Evolutionary conservation across 2,329 filamentous ascomycete genomes (phyloP).

Genomic region (Fusarium anguioides): DNA sequence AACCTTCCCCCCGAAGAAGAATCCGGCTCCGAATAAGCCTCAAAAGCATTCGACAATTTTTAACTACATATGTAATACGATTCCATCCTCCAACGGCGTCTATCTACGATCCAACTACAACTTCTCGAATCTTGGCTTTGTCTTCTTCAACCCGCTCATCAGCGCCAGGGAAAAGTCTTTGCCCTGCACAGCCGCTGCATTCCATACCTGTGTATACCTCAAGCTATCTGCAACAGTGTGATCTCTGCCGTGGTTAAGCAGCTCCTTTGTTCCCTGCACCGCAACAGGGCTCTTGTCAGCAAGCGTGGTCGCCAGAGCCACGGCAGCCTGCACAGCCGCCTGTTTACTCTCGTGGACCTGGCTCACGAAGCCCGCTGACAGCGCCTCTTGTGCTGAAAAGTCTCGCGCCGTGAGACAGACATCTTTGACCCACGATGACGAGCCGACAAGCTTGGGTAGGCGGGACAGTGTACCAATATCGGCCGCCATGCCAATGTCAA

Average conservation of each 20-base stretch:
- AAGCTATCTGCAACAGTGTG: constrained; percentile 81
- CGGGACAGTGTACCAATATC: constrained; percentile 81
- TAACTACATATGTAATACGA: background rate
- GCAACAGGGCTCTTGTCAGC: constrained; percentile 88
- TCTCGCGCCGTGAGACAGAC: constrained; percentile 77
- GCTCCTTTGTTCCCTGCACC: constrained; percentile 86
- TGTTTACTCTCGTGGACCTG: constrained; percentile 72
- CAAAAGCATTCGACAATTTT: background rate
- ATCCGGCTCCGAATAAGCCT: constrained; percentile 60
- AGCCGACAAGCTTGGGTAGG: constrained; percentile 78
- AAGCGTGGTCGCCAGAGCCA: constrained; percentile 73
- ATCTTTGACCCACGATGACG: constrained; percentile 81
- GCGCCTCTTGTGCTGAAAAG: constrained; percentile 76
- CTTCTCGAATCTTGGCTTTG: constrained; percentile 85
- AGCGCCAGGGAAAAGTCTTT: constrained; percentile 80
- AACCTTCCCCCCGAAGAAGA: constrained; percentile 64
- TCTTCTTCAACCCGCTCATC: constrained; percentile 80
- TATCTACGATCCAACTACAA: constrained; percentile 60
- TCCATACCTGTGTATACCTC: constrained; percentile 89
- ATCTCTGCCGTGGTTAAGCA: constrained; percentile 85
- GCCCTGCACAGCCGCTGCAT: constrained; percentile 83
- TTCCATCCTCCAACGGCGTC: background rate
- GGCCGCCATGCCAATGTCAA: constrained; percentile 83
- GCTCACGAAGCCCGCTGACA: constrained; percentile 76
- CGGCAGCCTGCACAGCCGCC: constrained; percentile 69